Evolutionary conservation across 495 filamentous ascomycete species (phyloP).

Genomic region (Letharia columbiana): DNA sequence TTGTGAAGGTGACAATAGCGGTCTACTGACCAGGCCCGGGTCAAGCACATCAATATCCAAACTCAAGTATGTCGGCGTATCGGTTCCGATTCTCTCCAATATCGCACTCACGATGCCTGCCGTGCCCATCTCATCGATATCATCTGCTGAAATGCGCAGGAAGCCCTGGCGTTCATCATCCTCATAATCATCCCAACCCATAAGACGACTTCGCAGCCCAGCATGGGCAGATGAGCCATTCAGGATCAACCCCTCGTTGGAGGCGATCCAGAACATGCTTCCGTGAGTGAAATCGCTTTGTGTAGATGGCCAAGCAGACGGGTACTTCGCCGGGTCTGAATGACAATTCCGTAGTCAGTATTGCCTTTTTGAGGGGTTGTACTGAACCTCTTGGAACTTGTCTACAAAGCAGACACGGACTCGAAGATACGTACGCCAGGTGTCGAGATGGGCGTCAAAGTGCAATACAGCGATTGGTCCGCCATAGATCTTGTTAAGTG

Average conservation of each 20-base stretch:
- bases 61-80: slow-evolving; percentile 60
- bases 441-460: slow-evolving; percentile 78
- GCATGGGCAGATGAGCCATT: slow-evolving; percentile 66
- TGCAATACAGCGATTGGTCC: slow-evolving; percentile 69
- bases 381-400: background rate
- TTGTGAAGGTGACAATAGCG: background rate
- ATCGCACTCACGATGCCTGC: slow-evolving; percentile 51
- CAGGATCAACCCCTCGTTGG: slow-evolving; percentile 61
- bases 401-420: background rate
- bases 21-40: slow-evolving; percentile 46
- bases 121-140: slow-evolving; percentile 53
- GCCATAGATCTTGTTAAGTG: slow-evolving; percentile 60
- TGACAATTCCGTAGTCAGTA: background rate
- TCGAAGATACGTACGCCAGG: slow-evolving; percentile 44
- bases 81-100: slow-evolving; percentile 48
- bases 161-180: slow-evolving; percentile 57
- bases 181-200: slow-evolving; percentile 60
- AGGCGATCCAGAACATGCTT: slow-evolving; percentile 77
- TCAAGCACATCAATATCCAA: slow-evolving; percentile 73
- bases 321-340: slow-evolving; percentile 59
- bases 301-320: slow-evolving; percentile 59
- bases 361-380: background rate
- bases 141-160: slow-evolving; percentile 55
- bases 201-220: slow-evolving; percentile 63
- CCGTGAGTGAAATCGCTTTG: slow-evolving; percentile 75